Evolutionary conservation across 768 basidiomycete species (phyloP), one percentile per base, ranked within the genome.

Genomic region (Tricholomella constricta): DNA sequence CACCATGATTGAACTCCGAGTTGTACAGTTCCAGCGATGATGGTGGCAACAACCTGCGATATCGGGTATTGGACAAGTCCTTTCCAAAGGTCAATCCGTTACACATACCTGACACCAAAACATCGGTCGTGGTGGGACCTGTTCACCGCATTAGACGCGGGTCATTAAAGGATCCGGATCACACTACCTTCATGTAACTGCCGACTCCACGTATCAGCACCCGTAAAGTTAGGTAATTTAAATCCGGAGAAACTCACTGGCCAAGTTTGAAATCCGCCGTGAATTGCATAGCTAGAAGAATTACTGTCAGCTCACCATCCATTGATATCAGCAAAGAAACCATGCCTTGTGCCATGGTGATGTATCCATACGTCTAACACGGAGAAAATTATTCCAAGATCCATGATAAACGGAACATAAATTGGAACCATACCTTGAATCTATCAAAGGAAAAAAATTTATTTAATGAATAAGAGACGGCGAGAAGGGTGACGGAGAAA

Each of bases 201-300:
- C 23, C 25, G 15, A 37, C 2, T 27, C 26, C 15, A 40, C 17
- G 32, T 6, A 45, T 55, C 43, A 56, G 41, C 35, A 9, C 6
- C 31, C 22, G 47, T 40, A 32, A 40, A 50, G 11, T 17, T 10
- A 40, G 31, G 15, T 32, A 23, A 38, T 19, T 15, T 11, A 44
- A 6, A 19, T 8, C 14, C 43, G 41, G 52, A 26, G 17, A 38
- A 50, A 48, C 86, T 73, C 76, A 87, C 69, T 89, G 86, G 40
- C 88, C 88, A 17, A 89, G 78, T 68, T 89, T 90, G 66, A 89
- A 85, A 65, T 89, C 88, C 44, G 80, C 78, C 14, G 85, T 80
- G 64, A 89, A 88, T 54, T 80, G 79, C 68, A 88, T 77, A 2
- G 84, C 86, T 72, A 70, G 66, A 46, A 59, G 61, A 14, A 25